These are phyloP conservation scores for Climacium dendroides DNA, from an alignment of 225 moss, liverwort and hornwort genomes.

Conservation along the genomic window DNA sequence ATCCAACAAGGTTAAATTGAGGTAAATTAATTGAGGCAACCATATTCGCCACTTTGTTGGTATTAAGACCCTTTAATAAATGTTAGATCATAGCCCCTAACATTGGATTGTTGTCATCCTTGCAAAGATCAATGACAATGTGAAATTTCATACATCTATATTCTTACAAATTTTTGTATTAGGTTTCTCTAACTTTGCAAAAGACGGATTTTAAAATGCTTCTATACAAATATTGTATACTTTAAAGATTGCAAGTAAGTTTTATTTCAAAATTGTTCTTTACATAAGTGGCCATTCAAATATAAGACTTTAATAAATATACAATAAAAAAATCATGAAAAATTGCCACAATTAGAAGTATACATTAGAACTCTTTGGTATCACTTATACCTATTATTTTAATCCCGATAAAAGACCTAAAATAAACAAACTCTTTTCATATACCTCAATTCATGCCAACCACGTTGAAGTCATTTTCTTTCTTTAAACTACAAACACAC, in stretches of 20 bases:
- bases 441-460: too few relatives aligned
- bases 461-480: background rate
- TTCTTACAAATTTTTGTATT: background rate
- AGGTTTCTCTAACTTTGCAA: background rate
- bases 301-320: background rate
- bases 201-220: accelerated
- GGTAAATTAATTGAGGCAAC: background rate
- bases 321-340: background rate
- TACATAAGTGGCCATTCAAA: background rate
- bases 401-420: background rate
- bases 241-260: background rate
- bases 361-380: background rate
- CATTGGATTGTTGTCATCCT: background rate
- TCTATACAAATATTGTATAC: background rate
- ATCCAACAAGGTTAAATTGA: background rate
- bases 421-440: background rate
- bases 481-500: background rate
- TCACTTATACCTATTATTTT: background rate
- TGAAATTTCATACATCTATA: background rate
- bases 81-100: background rate
- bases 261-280: background rate
- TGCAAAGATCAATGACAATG: accelerated
- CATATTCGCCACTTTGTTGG: background rate
- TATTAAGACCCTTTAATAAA: background rate
- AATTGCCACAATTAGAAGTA: too few relatives aligned